Percentiles rank a stretch among this genome's conserved stretches.
phyloP scores from a whole-genome alignment of 495 filamentous ascomycete genomes.

The Tuber indicum region DNA sequence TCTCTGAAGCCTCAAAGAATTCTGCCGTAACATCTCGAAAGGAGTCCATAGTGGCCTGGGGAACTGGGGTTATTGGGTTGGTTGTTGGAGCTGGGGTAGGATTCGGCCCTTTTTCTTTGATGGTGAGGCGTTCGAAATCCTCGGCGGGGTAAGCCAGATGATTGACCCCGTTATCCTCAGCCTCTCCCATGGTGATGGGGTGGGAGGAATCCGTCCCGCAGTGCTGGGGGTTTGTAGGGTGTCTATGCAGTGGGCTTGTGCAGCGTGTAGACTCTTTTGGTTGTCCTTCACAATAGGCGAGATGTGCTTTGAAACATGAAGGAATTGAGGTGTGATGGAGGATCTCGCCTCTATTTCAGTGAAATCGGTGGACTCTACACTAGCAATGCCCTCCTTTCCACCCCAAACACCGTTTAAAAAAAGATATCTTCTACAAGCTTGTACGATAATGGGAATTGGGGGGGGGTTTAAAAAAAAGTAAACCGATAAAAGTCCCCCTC shows the following conservation, averaged over 20 bases:
- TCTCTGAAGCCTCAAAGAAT: constrained; percentile 62
- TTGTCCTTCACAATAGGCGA: neutral
- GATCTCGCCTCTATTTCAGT: neutral
- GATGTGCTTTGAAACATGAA: constrained; percentile 1
- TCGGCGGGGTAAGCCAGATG: constrained; percentile 33
- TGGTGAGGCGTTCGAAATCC: constrained; percentile 29
- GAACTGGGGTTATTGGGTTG: constrained; percentile 43
- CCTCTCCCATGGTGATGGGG: constrained; percentile 22
- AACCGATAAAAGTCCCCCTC: constrained; percentile 5
- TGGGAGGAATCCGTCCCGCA: constrained; percentile 14
- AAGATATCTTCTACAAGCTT: constrained; percentile 27
- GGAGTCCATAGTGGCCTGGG: constrained; percentile 22
- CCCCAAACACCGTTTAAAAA: constrained; percentile 12
- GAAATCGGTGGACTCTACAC: constrained; percentile 26
- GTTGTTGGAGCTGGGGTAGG: constrained; percentile 42
- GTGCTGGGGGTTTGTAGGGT: neutral
- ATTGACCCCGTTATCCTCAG: constrained; percentile 27
- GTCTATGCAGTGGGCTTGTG: neutral
- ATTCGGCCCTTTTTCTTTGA: constrained; percentile 24
- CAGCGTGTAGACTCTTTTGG: neutral
- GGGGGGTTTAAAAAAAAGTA: neutral
- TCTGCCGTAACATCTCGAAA: constrained; percentile 65
- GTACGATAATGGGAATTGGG: constrained; percentile 21
- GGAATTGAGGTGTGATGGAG: neutral
- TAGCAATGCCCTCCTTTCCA: constrained; percentile 24